Percentiles rank a stretch among this genome's conserved stretches.
Evolutionary conservation across 2,329 filamentous ascomycete genomes (phyloP).

Genomic region (Phoma herbarum): DNA sequence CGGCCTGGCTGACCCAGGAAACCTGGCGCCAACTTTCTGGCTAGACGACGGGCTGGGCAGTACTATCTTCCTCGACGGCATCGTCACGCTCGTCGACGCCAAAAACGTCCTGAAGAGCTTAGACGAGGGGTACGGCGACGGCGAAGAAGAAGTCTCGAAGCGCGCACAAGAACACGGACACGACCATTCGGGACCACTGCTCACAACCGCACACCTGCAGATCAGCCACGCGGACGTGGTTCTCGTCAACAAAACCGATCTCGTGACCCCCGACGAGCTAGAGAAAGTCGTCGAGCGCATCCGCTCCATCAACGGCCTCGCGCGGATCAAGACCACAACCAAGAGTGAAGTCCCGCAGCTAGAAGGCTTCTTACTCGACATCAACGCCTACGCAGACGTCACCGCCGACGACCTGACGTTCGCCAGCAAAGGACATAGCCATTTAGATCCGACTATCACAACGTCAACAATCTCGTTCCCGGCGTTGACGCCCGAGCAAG

Average conservation of each 20-base stretch:
- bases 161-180: conserved; percentile 61
- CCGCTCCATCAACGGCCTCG: conserved; percentile 86
- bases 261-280: conserved; percentile 76
- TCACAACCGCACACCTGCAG: conserved; percentile 94
- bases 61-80: conserved; percentile 95
- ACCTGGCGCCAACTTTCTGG: conserved; percentile 96
- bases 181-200: conserved; percentile 71
- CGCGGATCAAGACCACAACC: conserved; percentile 82
- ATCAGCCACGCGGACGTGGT: conserved; percentile 97
- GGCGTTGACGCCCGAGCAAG: conserved; percentile 63
- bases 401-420: conserved; percentile 71
- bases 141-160: conserved; percentile 52
- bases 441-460: conserved; percentile 90
- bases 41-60: conserved; percentile 94
- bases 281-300: conserved; percentile 75
- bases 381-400: conserved; percentile 91
- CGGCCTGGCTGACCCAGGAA: conserved; percentile 92
- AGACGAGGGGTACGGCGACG: conserved; percentile 66
- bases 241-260: conserved; percentile 91
- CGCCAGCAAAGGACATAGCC: conserved; percentile 80
- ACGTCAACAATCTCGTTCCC: conserved; percentile 78
- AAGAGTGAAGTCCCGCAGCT: conserved; percentile 82
- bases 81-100: conserved; percentile 94
- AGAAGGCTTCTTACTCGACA: conserved; percentile 85
- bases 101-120: conserved; percentile 87